A percentile compares a stretch with the other conserved stretches of the same genome.
Evolutionary conservation across 208 protist species (phyloP).

Genomic region (Naegleria gruberi): DNA sequence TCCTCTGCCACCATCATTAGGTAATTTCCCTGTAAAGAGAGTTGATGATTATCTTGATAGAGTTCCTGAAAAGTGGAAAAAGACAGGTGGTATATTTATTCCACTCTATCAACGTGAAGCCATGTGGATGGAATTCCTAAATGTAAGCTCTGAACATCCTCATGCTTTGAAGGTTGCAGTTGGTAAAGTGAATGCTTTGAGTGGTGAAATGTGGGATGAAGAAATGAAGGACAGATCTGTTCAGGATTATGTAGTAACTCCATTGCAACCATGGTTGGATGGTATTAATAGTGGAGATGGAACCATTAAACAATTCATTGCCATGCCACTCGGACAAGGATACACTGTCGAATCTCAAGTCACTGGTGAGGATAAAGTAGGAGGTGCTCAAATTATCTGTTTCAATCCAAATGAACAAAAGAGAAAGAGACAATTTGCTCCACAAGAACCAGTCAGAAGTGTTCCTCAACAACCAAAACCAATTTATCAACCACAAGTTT

Average conservation of each 20-base stretch:
- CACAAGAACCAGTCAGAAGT: too few relatives aligned
- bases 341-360: constrained; percentile 16
- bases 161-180: constrained; percentile 24
- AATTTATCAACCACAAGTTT: too few relatives aligned
- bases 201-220: neutral
- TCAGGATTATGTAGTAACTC: constrained; percentile 24
- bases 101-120: constrained; percentile 24
- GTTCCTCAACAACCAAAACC: too few relatives aligned
- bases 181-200: constrained; percentile 25
- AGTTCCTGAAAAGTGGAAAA: neutral
- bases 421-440: neutral
- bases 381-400: neutral
- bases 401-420: neutral
- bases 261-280: constrained; percentile 27
- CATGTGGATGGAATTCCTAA: constrained; percentile 23
- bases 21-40: constrained; percentile 8
- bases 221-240: neutral
- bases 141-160: neutral
- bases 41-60: constrained; percentile 12
- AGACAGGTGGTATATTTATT: neutral
- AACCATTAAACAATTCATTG: constrained; percentile 26
- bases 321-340: constrained; percentile 25
- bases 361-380: constrained; percentile 21
- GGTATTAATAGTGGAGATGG: constrained; percentile 22
- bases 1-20: constrained; percentile 26